Base-by-base conservation (phyloP, 2,329 filamentous ascomycete species). In the Aotearoamyces nothofagi region DNA sequence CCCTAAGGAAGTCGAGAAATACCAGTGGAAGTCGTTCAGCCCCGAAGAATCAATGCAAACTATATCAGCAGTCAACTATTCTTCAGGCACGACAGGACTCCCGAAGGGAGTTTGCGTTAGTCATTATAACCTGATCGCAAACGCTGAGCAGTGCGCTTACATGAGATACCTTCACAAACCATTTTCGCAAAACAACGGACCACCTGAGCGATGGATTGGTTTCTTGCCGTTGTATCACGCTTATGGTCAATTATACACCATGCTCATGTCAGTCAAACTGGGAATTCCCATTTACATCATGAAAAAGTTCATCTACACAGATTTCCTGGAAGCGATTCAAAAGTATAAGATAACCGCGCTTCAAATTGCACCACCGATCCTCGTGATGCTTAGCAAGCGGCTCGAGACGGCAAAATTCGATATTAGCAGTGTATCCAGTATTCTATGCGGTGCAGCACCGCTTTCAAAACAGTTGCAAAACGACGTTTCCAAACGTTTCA, bases 201-300 rank as follows among this genome's bases (percentile, higher is more conserved):
- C 56, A 13, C 43, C 47, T 6, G 63, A 65, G 39, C 51, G 61
- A 22, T 66, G 61, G 58, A 40, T 66, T 15, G 61, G 69, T 26
- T 76, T 78, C 45, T 52, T 81, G 9, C 78, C 77, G 1, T 65
- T 78, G 44, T 78, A 73, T 41, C 69, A 75, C 41, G 67, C 66
- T 5, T 69, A 65, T 36, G 63, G 63, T 3, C 67, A 72, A 43
- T 53, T 65, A 3, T 57, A 60, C 31, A 62, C 63, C 32, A 62
- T 61, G 33, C 47, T 68, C 15, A 54, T 60, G 38, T 56, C 57
- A 0, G 45, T 55, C 9, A 57, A 53, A 36, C 48, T 57, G 15
- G 44, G 50, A 2, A 47, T 61, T 1, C 59, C 62, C 1, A 54
- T 68, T 8, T 71, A 69, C 39, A 49, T 71, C 34, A 71, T 75